Conservation (phyloP, 139 green algal genomes). For the Eudorina sp. region DNA sequence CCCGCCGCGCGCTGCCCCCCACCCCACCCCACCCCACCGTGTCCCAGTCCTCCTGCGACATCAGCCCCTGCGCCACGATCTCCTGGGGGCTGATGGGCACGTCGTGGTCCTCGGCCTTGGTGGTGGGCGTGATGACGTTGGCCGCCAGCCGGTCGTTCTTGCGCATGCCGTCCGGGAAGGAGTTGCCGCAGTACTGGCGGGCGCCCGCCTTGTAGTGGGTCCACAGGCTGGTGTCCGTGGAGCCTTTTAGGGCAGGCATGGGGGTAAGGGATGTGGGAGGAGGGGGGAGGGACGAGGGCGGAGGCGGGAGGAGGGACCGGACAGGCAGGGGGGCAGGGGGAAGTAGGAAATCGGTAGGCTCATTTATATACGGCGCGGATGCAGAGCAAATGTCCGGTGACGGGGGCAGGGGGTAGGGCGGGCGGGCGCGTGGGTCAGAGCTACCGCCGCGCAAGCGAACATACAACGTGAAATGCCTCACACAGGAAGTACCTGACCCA, state of each 20-base stretch:
- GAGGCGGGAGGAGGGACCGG: no score
- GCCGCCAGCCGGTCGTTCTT: conserved; percentile 93
- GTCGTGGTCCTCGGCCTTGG: conserved; percentile 94
- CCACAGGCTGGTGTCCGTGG: conserved; percentile 97
- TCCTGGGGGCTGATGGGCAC: conserved; percentile 85
- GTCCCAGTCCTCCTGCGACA: conserved; percentile 91
- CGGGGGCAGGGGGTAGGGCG: no score
- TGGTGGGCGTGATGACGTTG: conserved; percentile 98
- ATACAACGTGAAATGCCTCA: no score
- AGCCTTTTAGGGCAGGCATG: no score
- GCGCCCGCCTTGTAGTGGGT: conserved; percentile 94
- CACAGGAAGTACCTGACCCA: no score
- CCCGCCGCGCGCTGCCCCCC: not conserved
- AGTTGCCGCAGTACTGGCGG: conserved; percentile 96
- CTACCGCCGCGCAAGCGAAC: no score
- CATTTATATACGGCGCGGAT: no score
- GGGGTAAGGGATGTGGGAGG: no score
- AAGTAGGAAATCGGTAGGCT: no score
- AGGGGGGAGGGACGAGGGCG: not conserved
- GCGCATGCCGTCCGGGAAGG: conserved; percentile 92
- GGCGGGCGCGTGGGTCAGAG: no score
- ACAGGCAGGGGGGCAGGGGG: no score
- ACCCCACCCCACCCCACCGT: conserved; percentile 28
- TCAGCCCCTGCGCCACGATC: conserved; percentile 81
- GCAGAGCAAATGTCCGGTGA: no score